phyloP scores from a whole-genome alignment of 805 yeast species.

The Kodamaea fukazawae region DNA sequence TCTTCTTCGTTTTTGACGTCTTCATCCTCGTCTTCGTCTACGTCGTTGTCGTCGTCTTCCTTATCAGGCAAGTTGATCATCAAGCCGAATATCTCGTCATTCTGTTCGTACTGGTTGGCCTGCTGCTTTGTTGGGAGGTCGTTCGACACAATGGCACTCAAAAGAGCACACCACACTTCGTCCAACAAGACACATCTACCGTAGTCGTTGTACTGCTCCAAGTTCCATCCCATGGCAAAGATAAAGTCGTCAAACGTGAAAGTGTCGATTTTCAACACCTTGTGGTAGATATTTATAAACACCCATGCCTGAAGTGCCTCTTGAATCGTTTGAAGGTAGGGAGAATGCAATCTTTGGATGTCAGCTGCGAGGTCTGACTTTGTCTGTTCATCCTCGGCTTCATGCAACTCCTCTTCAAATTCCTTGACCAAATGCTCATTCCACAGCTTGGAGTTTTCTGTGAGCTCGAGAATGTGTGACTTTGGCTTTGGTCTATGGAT shows the following conservation, averaged over 20 bases:
- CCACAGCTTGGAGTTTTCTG: constrained; percentile 25
- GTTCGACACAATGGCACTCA: constrained; percentile 53
- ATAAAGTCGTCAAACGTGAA: constrained; percentile 79
- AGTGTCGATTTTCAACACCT: constrained; percentile 61
- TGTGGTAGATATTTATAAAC: constrained; percentile 68
- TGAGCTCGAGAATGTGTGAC: constrained; percentile 19
- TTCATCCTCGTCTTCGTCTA: constrained; percentile 21
- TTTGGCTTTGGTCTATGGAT: constrained; percentile 29
- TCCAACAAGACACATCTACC: constrained; percentile 53
- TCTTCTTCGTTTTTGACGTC: constrained; percentile 23
- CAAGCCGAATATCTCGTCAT: constrained; percentile 30
- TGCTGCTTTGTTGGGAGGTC: constrained; percentile 25
- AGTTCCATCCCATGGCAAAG: constrained; percentile 51
- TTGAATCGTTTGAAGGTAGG: constrained; percentile 21
- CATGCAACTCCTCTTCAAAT: constrained; percentile 8
- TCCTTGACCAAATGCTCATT: constrained; percentile 16
- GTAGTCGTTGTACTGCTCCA: constrained; percentile 34
- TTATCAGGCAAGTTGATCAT: constrained; percentile 30
- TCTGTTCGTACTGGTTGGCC: constrained; percentile 31
- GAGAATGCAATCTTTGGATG: constrained; percentile 11
- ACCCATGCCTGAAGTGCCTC: constrained; percentile 70
- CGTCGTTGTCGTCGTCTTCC: constrained; percentile 24
- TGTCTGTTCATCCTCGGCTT: constrained; percentile 2
- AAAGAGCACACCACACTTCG: constrained; percentile 66
- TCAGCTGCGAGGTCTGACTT: constrained; percentile 10